phyloP scores from a whole-genome alignment of 148 eudicot genomes.

The Rhododendron ovatum region DNA sequence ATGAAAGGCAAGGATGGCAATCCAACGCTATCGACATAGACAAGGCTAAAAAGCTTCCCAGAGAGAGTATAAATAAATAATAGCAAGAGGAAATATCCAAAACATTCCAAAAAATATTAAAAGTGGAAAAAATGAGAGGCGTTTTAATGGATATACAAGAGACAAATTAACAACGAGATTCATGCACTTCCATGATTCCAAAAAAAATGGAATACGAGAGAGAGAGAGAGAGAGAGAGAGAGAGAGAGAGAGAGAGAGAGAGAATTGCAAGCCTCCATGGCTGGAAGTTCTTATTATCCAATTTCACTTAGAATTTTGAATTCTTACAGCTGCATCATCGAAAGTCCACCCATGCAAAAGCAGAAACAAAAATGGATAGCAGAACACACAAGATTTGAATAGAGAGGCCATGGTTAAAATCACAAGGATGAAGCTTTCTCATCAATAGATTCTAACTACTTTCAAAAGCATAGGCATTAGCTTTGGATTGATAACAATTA shows the following conservation, averaged over 20 bases:
- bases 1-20: no score
- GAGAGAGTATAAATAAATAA: no score
- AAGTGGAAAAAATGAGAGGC: neutral
- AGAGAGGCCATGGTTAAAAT: neutral
- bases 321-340: neutral
- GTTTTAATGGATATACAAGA: no score
- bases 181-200: no score
- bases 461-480: conserved; percentile 80
- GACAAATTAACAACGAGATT: no score
- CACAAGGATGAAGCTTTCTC: conserved; percentile 68
- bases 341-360: neutral
- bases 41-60: neutral
- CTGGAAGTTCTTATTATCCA: neutral
- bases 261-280: neutral
- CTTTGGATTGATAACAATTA: conserved; percentile 75
- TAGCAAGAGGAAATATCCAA: no score
- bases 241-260: neutral
- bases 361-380: neutral
- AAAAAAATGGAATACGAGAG: neutral
- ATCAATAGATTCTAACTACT: conserved; percentile 72
- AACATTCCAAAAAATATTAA: no score
- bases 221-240: neutral
- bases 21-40: no score
- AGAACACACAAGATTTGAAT: neutral
- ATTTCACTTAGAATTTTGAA: neutral